Conservation (phyloP, 164 flowering plant genomes). For the Chloranthus sessilifolius region DNA sequence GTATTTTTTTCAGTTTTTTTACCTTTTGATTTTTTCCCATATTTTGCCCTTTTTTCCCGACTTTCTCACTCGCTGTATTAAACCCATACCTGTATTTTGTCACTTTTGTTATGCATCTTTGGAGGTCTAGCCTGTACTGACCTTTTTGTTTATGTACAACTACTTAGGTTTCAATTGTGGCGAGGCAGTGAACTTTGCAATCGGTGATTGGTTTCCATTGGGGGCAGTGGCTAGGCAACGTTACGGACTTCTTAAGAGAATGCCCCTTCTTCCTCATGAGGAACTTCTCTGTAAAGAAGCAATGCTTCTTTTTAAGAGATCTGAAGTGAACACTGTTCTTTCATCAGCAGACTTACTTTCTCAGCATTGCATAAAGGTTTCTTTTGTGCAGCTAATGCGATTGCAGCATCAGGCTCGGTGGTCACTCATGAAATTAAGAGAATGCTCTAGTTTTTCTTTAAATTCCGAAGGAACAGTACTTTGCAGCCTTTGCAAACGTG, state of each 20-base stretch:
- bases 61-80: too few relatives aligned
- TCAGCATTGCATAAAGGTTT: conserved; percentile 43
- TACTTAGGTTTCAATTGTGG: conserved; percentile 94
- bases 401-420: conserved; percentile 86
- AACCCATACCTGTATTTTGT: too few relatives aligned
- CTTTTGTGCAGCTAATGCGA: conserved; percentile 79
- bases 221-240: conserved; percentile 88
- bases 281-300: conserved; percentile 96
- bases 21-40: too few relatives aligned
- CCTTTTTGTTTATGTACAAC: conserved; percentile 9
- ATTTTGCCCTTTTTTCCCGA: too few relatives aligned
- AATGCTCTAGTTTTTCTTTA: conserved; percentile 30
- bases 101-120: too few relatives aligned
- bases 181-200: conserved; percentile 98
- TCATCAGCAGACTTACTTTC: conserved; percentile 38
- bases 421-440: conserved; percentile 52
- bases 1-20: too few relatives aligned
- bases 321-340: conserved; percentile 26
- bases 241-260: conserved; percentile 77
- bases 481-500: conserved; percentile 92
- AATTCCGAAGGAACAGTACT: conserved; percentile 63
- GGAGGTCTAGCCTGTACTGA: too few relatives aligned
- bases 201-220: conserved; percentile 90
- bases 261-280: conserved; percentile 91
- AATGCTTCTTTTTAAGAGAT: conserved; percentile 46